These are phyloP conservation scores for Coemansia asiatica DNA, from an alignment of 192 early-diverging fungal genomes.

Conservation along the genomic window DNA sequence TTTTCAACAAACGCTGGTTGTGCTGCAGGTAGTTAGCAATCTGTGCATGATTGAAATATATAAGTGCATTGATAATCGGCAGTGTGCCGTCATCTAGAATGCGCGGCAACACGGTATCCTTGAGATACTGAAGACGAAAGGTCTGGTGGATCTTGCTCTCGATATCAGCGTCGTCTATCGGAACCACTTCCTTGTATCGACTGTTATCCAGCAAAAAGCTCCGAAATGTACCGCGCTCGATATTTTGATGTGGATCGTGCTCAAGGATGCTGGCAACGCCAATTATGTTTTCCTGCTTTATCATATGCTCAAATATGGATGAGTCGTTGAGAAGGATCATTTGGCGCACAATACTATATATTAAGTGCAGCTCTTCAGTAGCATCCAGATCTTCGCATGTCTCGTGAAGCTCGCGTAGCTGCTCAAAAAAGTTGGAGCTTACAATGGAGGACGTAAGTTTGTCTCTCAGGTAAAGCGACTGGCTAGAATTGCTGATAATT, in stretches of 20 bases:
- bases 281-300: constrained; percentile 75
- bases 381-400: constrained; percentile 83
- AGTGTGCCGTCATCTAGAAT: constrained; percentile 76
- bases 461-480: constrained; percentile 64
- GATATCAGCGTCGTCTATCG: constrained; percentile 70
- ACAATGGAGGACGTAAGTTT: constrained; percentile 62
- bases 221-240: constrained; percentile 71
- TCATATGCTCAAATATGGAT: constrained; percentile 68
- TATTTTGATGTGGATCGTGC: constrained; percentile 77
- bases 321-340: constrained; percentile 82
- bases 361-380: constrained; percentile 64
- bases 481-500: constrained; percentile 59
- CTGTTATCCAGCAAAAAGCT: constrained; percentile 63
- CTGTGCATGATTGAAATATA: constrained; percentile 83
- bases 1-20: constrained; percentile 66
- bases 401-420: constrained; percentile 69
- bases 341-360: constrained; percentile 73
- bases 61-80: constrained; percentile 70
- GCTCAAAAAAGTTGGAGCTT: constrained; percentile 66
- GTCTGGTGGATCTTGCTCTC: constrained; percentile 81
- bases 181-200: constrained; percentile 75
- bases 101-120: constrained; percentile 78
- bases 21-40: constrained; percentile 75
- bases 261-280: constrained; percentile 81
- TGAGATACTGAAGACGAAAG: constrained; percentile 83